Percentiles rank a stretch among this genome's conserved stretches.
Evolutionary conservation across 495 filamentous ascomycete genomes (phyloP).

Genomic region (Cenococcum geophilum): DNA sequence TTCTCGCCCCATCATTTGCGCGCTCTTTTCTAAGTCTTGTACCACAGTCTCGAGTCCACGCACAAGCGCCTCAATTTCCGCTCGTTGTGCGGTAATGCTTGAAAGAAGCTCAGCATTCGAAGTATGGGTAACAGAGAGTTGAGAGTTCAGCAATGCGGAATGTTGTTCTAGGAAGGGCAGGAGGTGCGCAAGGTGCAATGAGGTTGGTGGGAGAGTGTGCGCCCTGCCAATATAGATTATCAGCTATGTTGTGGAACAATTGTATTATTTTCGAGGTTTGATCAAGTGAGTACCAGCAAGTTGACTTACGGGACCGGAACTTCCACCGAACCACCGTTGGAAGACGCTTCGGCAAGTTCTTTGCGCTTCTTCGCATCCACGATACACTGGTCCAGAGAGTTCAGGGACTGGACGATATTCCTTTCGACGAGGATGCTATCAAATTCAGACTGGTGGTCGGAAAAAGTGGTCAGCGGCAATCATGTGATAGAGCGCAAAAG

Average conservation of each 20-base stretch:
- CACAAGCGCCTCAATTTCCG: constrained; percentile 66
- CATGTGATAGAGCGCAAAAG: no score
- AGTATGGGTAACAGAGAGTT: constrained; percentile 54
- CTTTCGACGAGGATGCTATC: constrained; percentile 65
- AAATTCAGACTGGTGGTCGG: constrained; percentile 43
- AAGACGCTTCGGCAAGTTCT: constrained; percentile 33
- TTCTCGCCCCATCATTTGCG: constrained; percentile 30
- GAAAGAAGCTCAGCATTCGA: constrained; percentile 60
- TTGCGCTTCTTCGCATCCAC: constrained; percentile 60
- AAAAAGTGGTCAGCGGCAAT: no score
- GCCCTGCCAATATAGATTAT: constrained; percentile 47
- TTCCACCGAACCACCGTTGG: constrained; percentile 30
- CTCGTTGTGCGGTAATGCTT: constrained; percentile 58
- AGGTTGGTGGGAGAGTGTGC: constrained; percentile 65
- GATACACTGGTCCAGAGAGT: constrained; percentile 74
- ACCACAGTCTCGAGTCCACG: constrained; percentile 59
- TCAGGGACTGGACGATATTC: constrained; percentile 66
- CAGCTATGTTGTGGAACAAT: no score
- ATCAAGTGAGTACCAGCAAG: background rate
- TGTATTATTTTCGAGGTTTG: no score
- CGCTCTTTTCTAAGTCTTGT: constrained; percentile 58
- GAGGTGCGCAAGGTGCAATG: constrained; percentile 64
- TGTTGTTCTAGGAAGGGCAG: constrained; percentile 58
- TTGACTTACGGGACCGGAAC: constrained; percentile 45
- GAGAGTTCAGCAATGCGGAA: constrained; percentile 53